A percentile compares a stretch with the other conserved stretches of the same genome.
Evolutionary conservation across 441 rosid species (phyloP).

Genomic region (Brassica hybrid): DNA sequence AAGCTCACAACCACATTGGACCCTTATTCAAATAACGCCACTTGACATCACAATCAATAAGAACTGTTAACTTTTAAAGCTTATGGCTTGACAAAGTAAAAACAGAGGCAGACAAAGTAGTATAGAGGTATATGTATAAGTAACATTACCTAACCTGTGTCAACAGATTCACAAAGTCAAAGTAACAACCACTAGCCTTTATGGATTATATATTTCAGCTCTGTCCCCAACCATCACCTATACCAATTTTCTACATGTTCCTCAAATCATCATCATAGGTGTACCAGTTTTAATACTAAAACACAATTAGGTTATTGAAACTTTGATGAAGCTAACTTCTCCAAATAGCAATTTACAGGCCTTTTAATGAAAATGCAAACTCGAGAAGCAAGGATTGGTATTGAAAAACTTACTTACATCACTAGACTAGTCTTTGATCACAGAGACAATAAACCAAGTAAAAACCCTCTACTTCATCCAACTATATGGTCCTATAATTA

Average conservation of each 20-base stretch:
- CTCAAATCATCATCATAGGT: not conserved
- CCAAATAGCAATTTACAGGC: not conserved
- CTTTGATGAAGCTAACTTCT: not conserved
- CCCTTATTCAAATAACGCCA: not conserved
- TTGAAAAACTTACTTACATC: not conserved
- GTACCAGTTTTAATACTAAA: not conserved
- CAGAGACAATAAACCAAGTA: slow-evolving; percentile 7
- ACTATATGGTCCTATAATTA: too few species aligned
- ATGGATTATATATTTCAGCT: not conserved
- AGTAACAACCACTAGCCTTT: not conserved
- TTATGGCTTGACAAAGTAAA: slow-evolving; percentile 11
- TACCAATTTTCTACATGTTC: not conserved
- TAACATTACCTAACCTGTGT: not conserved
- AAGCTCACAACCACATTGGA: slow-evolving; percentile 7
- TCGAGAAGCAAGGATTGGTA: not conserved
- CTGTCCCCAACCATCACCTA: not conserved
- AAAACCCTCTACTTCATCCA: not conserved
- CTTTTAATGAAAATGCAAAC: not conserved
- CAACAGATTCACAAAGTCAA: not conserved
- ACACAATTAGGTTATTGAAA: not conserved
- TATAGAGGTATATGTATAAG: not conserved
- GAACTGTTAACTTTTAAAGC: not conserved
- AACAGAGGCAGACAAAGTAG: slow-evolving; percentile 12
- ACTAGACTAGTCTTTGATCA: slow-evolving; percentile 10
- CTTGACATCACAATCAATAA: not conserved